Evolutionary conservation across 1,284 basidiomycete species (phyloP), one percentile per base, ranked within the genome.

Genomic region (Schizophyllum amplum): DNA sequence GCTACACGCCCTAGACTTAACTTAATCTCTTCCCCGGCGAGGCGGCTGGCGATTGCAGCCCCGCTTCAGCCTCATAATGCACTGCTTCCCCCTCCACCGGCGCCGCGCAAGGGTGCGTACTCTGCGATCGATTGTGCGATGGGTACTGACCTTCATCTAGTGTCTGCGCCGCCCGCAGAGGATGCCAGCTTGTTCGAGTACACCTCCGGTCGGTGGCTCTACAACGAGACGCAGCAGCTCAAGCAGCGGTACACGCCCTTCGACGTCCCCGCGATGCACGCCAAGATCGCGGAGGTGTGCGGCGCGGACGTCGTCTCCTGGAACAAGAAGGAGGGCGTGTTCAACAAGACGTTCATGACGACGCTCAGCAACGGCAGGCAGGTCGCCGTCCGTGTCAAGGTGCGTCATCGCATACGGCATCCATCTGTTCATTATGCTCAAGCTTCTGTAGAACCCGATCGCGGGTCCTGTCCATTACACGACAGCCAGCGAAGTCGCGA

Each of bases 401-500:
- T 65, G 68, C 20, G 57, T 74, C 17, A 42, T 42, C 33, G 17
- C 7, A 9, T 42, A 42, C 17, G 33, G 13, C 33, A 42, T n/a
- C 33, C 7, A 42, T 42, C 33, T 9, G 11, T 42, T 17, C 13
- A 42, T 42, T 13, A 42, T n/a, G n/a, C 33, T 25, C 71, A 71
- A 2, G 63, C 55, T 46, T 60, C 65, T 21, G 48, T 9, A 42
- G 24, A 50, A 50, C 48, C 24, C 48, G 20, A 50, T 71, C 21
- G 68, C 67, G 17, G 69, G 69, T 6, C 68, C 71, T 22, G 55
- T 67, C 3, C 65, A 66, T 55, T 59, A 69, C 49, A 62, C 63
- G 13, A 74, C 69, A 5, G 71, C 74, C 1, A 73, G 72, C 63
- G 73, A 75, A 60, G 71, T 74, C 17, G 73, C 74, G 11, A 76